Base-by-base conservation (phyloP, 1,284 basidiomycete species). In the Apiotrichum sp. region DNA sequence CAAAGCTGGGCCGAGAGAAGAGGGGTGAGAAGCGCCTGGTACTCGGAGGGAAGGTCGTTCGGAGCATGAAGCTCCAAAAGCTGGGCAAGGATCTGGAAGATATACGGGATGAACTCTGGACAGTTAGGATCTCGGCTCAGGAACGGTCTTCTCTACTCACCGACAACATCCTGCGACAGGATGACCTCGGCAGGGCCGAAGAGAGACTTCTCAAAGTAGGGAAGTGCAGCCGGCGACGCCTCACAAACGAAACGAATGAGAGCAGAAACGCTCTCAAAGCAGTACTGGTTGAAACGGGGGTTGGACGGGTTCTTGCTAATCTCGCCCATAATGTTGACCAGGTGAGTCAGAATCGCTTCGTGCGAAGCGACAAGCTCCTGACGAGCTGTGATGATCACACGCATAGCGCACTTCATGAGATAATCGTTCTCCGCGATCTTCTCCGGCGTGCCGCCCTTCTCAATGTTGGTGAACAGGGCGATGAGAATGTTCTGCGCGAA, bases 401-500 rank as follows among this genome's bases (percentile, higher is more conserved):
- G 84, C 91, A 98, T 95, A 29, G 84, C 85, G 73, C 95, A 96
- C 79, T 92, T 93, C 91, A 98, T 98, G 52, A 98, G 78, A 76
- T 96, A 90, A 73, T 98, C 95, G 69, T 99, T 99, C 74, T 98
- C 93, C 0, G 96, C 91, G 33, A 97, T 83, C 79, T 96, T 96
- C 72, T 97, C 90, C 0, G 95, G 86, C 1, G 89, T 88, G 0
- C 81, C 81, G n/a, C 86, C 88, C 41, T 80, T 78, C 71, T 93
- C 88, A 52, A 98, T 88, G 72, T 89, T 92, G 43, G 77, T 76
- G 63, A 98, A 82, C 3, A 97, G 78, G 3, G 86, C 86, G 68
- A 86, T 81, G 40, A 98, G 76, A 57, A 97, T 81, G 47, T 81
- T 80, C 29, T 85, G 81, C 3, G 92, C 88, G 64, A 88, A 84